Evolutionary conservation across 352 stramenopile genomes (phyloP), one percentile per base, ranked within the genome.

Genomic region (Lagenidium sp.): DNA sequence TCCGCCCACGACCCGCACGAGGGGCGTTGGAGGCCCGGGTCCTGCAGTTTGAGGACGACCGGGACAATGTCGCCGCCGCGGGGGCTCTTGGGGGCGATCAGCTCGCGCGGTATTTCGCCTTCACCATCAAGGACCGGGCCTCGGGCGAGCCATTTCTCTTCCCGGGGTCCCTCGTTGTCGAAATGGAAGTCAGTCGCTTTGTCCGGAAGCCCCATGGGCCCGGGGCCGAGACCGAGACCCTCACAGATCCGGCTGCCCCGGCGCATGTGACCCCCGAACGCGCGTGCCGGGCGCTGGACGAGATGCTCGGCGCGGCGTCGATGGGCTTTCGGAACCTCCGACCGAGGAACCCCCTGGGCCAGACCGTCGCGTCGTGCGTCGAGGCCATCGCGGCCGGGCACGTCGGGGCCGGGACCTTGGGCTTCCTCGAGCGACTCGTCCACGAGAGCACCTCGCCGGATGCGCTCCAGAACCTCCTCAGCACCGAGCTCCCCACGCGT

Each of bases 371-470:
- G 8, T 51, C 48, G 20, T 63, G 54, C 39, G 44, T 50, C n/a
- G 45, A 55, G 23, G 54, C 54, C 3, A 41, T 63, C 18, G 44
- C 44, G 16, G 49, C 50, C 0, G 81, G 76, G 22, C 44, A 31
- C 18, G 57, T 49, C 19, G 52, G 55, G 0, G 21, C 78, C 12
- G 41, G 30, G 10, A 65, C 55, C 18, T 31, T 60, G 21, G 41
- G 22, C 12, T 89, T 84, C 26, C 36, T 89, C 15, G 30, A 24
- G 1, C 62, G 57, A 21, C 53, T 86, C 6, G 48, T 65, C 3
- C 41, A 39, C 0, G 63, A 68, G 21, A 43, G 48, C 8, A 20
- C 47, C 0, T 65, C 57, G 0, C 34, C 15, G 12, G 77, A 89
- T 25, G 54, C 57, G 22, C 50, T 83, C 28, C 34, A 60, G 4